Evolutionary conservation across 2,329 filamentous ascomycete genomes (phyloP).

Genomic region (Metarhizium rileyi): DNA sequence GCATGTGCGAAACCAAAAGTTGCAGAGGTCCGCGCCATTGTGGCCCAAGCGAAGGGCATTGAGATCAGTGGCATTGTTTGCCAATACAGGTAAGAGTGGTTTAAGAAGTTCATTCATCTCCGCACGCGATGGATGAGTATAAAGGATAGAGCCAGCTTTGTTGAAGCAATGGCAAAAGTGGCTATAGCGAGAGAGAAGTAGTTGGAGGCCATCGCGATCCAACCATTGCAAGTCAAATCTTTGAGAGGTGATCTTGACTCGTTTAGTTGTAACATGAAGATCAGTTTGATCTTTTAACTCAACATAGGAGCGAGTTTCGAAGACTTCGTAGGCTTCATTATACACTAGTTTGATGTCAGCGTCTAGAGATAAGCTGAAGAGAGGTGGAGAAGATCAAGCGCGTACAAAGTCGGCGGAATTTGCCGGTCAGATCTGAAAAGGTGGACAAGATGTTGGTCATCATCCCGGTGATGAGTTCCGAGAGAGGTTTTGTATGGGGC

Average conservation of each 20-base stretch:
- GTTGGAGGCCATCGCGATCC: slow-evolving; percentile 13
- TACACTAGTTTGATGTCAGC: slow-evolving; percentile 3
- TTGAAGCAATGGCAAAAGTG: slow-evolving; percentile 14
- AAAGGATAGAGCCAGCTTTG: slow-evolving; percentile 13
- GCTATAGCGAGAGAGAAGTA: slow-evolving; percentile 15
- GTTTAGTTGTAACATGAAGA: slow-evolving; percentile 17
- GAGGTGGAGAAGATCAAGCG: neutral
- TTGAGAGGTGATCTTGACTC: slow-evolving; percentile 15
- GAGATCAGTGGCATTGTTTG: slow-evolving; percentile 14
- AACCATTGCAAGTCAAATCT: slow-evolving; percentile 16
- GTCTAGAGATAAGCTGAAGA: neutral
- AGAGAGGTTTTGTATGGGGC: slow-evolving; percentile 11
- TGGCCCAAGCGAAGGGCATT: slow-evolving; percentile 8
- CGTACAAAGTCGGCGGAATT: slow-evolving; percentile 16
- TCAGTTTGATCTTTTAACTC: slow-evolving; percentile 1
- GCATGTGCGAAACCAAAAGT: slow-evolving; percentile 14
- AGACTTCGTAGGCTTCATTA: slow-evolving; percentile 15
- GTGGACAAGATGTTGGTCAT: slow-evolving; percentile 18
- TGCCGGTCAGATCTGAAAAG: slow-evolving; percentile 17
- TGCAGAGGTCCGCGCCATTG: slow-evolving; percentile 12
- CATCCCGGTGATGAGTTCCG: slow-evolving; percentile 19
- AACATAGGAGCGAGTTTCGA: slow-evolving; percentile 16
- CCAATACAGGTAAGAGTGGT: slow-evolving; percentile 13
- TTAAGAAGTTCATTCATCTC: slow-evolving; percentile 16
- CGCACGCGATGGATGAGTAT: slow-evolving; percentile 9